Conservation (phyloP, 768 basidiomycete genomes). For the Hirschioporus abietinus region DNA sequence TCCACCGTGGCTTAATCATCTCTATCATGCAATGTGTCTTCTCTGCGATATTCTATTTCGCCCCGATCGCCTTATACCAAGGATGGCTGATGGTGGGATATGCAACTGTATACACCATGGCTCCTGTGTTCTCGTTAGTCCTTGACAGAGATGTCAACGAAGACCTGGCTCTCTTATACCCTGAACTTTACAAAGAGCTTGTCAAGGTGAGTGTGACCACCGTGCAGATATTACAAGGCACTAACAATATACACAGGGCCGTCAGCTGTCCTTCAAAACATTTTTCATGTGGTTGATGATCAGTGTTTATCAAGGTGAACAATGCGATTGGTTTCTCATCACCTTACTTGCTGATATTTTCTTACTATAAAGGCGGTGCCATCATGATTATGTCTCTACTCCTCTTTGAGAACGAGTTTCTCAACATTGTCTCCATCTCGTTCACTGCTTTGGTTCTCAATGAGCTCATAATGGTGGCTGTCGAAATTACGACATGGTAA, state of each 20-base stretch:
- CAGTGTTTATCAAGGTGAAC: slow-evolving; percentile 89
- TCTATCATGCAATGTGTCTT: slow-evolving; percentile 98
- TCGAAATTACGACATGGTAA: slow-evolving; percentile 97
- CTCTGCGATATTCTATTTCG: slow-evolving; percentile 88
- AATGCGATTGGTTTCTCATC: slow-evolving; percentile 3
- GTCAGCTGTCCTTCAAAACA: slow-evolving; percentile 92
- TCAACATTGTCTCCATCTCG: slow-evolving; percentile 98
- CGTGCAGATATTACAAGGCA: not conserved
- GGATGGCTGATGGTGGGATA: slow-evolving; percentile 98
- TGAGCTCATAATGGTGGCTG: slow-evolving; percentile 97
- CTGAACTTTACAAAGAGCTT: slow-evolving; percentile 95
- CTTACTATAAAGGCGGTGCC: slow-evolving; percentile 61
- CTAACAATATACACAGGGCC: slow-evolving; percentile 52
- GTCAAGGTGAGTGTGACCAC: slow-evolving; percentile 62
- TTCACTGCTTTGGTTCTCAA: slow-evolving; percentile 95
- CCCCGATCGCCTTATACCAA: slow-evolving; percentile 95
- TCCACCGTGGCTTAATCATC: slow-evolving; percentile 94
- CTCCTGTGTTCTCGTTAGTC: slow-evolving; percentile 95
- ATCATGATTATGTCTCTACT: slow-evolving; percentile 98
- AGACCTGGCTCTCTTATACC: slow-evolving; percentile 91
- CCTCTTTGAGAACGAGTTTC: slow-evolving; percentile 93
- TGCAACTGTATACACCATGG: slow-evolving; percentile 96
- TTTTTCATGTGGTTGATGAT: slow-evolving; percentile 99
- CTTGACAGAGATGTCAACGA: slow-evolving; percentile 94
- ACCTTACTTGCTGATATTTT: not conserved